phyloP scores from a whole-genome alignment of 352 stramenopile species.

The Globisporangium canariense region DNA sequence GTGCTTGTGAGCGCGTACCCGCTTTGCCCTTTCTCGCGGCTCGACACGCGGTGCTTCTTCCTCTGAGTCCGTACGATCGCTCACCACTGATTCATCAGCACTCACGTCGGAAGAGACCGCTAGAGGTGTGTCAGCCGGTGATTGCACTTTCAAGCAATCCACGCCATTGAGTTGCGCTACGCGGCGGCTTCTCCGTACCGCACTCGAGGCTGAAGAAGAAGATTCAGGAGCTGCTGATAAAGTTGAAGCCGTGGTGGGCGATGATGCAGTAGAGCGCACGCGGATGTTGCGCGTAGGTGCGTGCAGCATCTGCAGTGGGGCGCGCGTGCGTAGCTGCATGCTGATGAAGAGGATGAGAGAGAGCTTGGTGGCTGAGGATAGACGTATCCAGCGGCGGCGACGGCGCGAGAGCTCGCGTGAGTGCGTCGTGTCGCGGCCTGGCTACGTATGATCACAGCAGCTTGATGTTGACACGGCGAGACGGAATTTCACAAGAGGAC shows the following conservation, averaged over 20 bases:
- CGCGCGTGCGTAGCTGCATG: constrained; percentile 8
- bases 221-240: not conserved
- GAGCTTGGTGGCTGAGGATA: not conserved
- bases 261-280: not conserved
- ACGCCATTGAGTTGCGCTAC: not conserved
- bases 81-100: not conserved
- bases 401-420: not conserved
- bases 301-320: constrained; percentile 2
- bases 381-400: not conserved
- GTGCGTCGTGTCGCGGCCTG: not conserved
- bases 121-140: not conserved
- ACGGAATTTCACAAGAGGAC: not conserved
- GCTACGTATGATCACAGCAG: not conserved
- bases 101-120: not conserved
- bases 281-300: not conserved
- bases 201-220: not conserved
- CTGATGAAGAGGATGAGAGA: not conserved
- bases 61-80: not conserved
- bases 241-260: not conserved
- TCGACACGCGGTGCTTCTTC: not conserved
- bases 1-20: not conserved
- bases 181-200: constrained; percentile 2
- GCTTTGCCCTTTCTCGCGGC: not conserved
- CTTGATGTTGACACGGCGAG: constrained; percentile 3
- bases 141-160: not conserved